Conservation (phyloP, 768 basidiomycete species). For the Hericium alpestre region DNA sequence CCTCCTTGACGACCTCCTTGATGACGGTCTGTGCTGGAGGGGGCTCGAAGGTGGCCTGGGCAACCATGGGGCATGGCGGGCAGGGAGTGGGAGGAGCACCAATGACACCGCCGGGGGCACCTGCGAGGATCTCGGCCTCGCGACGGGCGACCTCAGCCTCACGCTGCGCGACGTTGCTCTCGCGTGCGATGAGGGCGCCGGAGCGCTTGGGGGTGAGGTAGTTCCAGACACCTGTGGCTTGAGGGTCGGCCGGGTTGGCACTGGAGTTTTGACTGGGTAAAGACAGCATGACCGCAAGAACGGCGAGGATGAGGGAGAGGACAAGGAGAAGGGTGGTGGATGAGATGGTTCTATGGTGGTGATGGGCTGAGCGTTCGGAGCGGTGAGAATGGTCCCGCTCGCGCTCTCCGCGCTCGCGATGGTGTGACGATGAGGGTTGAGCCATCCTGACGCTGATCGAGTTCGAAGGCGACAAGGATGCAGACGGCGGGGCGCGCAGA, state of each 20-base stretch:
- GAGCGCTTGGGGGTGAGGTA: conserved; percentile 76
- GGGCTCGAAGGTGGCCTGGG: conserved; percentile 42
- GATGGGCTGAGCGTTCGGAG: conserved; percentile 50
- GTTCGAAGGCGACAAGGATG: conserved; percentile 69
- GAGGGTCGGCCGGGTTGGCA: conserved; percentile 24
- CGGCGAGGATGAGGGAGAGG: conserved; percentile 75
- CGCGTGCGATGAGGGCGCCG: conserved; percentile 69
- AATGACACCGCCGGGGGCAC: conserved; percentile 73
- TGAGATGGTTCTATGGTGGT: conserved; percentile 77
- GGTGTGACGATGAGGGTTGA: conserved; percentile 76
- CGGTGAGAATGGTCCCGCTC: conserved; percentile 38
- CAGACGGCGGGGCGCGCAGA: conserved; percentile 43
- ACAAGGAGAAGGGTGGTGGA: conserved; percentile 83
- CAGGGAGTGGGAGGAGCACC: conserved; percentile 43
- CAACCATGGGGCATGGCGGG: conserved; percentile 40
- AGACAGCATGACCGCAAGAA: conserved; percentile 85
- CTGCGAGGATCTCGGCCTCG: conserved; percentile 75
- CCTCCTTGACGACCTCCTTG: conserved; percentile 80
- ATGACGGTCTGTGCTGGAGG: conserved; percentile 68
- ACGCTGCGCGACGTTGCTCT: conserved; percentile 68
- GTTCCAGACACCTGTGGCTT: conserved; percentile 48
- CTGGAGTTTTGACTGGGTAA: conserved; percentile 48
- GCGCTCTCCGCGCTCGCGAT: conserved; percentile 39
- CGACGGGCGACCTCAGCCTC: conserved; percentile 85
- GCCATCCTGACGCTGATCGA: conserved; percentile 74